phyloP scores from a whole-genome alignment of 1,139 yeast genomes.

The Ogataea hybrid region DNA sequence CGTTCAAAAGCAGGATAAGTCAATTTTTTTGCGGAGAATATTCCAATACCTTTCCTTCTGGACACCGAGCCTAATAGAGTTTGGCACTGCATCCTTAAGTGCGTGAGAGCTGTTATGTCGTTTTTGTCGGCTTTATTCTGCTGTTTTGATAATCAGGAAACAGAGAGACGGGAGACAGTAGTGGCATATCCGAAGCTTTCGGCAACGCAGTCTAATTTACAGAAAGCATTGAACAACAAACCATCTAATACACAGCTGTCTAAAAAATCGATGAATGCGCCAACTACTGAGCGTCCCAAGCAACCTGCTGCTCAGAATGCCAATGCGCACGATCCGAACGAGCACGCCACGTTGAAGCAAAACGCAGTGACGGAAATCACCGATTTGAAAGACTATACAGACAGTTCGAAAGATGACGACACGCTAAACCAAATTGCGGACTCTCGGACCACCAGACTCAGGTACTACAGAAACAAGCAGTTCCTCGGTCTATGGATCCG shows the following conservation, averaged over 20 bases:
- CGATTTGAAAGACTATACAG: slow-evolving; percentile 31
- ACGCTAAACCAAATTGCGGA: slow-evolving; percentile 23
- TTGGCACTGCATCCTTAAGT: neutral
- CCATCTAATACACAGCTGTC: slow-evolving; percentile 14
- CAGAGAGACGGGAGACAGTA: slow-evolving; percentile 26
- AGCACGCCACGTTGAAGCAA: slow-evolving; percentile 11
- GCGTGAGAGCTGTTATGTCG: slow-evolving; percentile 26
- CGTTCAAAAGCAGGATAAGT: neutral
- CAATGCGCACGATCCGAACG: slow-evolving; percentile 8
- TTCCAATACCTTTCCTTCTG: neutral
- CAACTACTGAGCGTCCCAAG: neutral
- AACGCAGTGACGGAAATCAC: slow-evolving; percentile 26
- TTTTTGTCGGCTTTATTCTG: slow-evolving; percentile 32
- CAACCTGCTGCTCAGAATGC: slow-evolving; percentile 1
- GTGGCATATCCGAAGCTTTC: slow-evolving; percentile 26
- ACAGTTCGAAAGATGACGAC: slow-evolving; percentile 33
- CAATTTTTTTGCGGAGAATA: neutral
- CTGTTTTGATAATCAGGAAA: slow-evolving; percentile 31
- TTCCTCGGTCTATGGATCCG: slow-evolving; percentile 15
- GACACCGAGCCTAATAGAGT: slow-evolving; percentile 4
- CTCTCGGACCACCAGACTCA: slow-evolving; percentile 8
- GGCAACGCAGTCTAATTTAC: slow-evolving; percentile 33
- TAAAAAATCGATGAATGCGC: neutral
- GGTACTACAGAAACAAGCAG: slow-evolving; percentile 13
- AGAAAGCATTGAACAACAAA: slow-evolving; percentile 29